phyloP scores from a whole-genome alignment of 1,284 basidiomycete genomes.

The Irpex sp. region DNA sequence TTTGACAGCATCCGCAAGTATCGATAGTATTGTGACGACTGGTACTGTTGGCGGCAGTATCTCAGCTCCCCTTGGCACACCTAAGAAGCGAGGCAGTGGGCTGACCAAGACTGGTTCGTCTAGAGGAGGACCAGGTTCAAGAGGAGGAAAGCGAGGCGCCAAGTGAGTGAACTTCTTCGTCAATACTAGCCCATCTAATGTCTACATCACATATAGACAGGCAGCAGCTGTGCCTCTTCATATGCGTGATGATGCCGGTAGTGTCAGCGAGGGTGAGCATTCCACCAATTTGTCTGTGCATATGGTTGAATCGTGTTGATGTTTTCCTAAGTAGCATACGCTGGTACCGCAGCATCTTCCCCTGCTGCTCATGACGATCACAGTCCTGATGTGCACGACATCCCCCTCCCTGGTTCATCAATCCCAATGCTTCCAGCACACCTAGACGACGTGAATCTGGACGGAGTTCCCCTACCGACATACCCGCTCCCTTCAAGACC shows the following conservation, averaged over 20 bases:
- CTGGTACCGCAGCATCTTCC: conserved; percentile 43
- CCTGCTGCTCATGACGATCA: conserved; percentile 32
- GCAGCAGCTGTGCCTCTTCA: conserved; percentile 21
- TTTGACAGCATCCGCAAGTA: background rate
- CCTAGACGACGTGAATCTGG: conserved; percentile 46
- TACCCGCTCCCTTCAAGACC: conserved; percentile 76
- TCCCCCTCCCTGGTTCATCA: conserved; percentile 14
- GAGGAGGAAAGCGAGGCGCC: conserved; percentile 9
- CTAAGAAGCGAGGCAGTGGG: conserved; percentile 8
- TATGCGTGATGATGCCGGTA: conserved; percentile 31
- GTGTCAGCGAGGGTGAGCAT: conserved; percentile 42
- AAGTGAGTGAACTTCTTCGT: background rate
- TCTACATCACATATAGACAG: conserved; percentile 8
- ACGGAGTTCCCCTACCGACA: conserved; percentile 57
- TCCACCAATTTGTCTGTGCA: background rate
- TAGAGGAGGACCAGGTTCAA: background rate
- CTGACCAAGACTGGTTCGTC: background rate
- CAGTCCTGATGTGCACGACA: conserved; percentile 26
- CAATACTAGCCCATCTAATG: too few relatives aligned
- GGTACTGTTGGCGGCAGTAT: background rate
- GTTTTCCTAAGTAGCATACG: conserved; percentile 27
- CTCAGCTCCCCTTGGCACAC: conserved; percentile 5
- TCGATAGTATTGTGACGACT: background rate
- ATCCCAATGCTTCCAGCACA: conserved; percentile 20
- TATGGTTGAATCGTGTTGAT: conserved; percentile 2